Evolutionary conservation across 2,329 filamentous ascomycete species (phyloP).

Genomic region (Colletotrichum somersetense): DNA sequence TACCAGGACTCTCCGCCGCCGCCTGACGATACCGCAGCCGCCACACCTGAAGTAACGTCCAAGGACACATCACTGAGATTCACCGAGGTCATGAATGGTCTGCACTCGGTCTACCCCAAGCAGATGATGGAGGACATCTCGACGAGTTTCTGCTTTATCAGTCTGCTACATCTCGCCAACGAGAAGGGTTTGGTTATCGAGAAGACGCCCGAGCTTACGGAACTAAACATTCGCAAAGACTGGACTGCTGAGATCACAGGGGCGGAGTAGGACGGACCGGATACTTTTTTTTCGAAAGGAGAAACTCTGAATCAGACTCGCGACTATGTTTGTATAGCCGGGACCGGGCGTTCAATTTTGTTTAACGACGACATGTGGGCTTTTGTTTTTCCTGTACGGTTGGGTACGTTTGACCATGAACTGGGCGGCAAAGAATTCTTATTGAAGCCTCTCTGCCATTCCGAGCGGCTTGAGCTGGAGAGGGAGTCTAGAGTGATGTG

Average conservation of each 20-base stretch:
- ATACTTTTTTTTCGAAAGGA: not conserved
- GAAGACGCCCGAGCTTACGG: conserved; percentile 68
- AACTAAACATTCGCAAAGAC: conserved; percentile 73
- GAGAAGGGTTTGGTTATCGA: conserved; percentile 89
- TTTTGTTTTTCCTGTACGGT: conserved; percentile 1
- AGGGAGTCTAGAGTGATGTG: conserved; percentile 16
- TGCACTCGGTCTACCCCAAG: conserved; percentile 88
- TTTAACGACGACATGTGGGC: conserved; percentile 33
- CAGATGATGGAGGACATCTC: conserved; percentile 93
- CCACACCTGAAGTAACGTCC: conserved; percentile 47
- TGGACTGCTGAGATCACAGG: conserved; percentile 69
- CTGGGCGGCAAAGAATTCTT: conserved; percentile 25
- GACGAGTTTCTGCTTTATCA: conserved; percentile 94
- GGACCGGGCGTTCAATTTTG: conserved; percentile 17
- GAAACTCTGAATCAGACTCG: not conserved
- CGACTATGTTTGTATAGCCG: not conserved
- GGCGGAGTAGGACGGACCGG: conserved; percentile 48
- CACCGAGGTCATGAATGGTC: conserved; percentile 89
- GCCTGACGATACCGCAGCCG: conserved; percentile 49
- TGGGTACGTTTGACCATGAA: conserved; percentile 27
- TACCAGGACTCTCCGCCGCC: conserved; percentile 46
- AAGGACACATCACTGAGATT: conserved; percentile 78
- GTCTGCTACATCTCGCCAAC: conserved; percentile 89
- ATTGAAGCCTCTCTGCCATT: not conserved
- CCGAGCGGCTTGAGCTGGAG: conserved; percentile 11